Base-by-base conservation (phyloP, 441 rosid genomes). In the Populus hybrid region DNA sequence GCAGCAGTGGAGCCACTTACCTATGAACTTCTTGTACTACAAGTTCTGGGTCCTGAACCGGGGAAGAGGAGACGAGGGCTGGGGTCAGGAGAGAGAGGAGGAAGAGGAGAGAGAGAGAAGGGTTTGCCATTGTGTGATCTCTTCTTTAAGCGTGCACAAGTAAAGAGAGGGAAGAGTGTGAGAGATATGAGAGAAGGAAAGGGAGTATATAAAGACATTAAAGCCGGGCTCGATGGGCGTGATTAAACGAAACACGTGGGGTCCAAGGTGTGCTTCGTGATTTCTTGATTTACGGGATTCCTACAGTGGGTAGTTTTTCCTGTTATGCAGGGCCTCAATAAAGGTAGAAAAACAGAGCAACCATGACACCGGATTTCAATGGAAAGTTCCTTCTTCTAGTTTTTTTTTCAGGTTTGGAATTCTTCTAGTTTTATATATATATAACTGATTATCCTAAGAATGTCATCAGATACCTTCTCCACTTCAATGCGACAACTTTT, bases 21-120 rank as follows among this genome's bases (percentile, higher is more conserved):
- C 86, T 87, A 73, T 93, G 92, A 1, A 93, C 94, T 72, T 92
- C 88, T 32, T 89, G 85, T 0, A 86, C 92, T 1, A 91, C 90
- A 14, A 84, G 76, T 78, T 94, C 93, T 0, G 95, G 95, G 80
- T 89, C 89, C 1, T 81, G 87, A 84, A 88, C 86, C 0, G 87
- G 85, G 70, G 85, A 86, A 69, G 92, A 88, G 76, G 81, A 85
- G 82, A 86, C 21, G 77, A 86, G 80, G 57, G 73, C 6, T 5
- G 84, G 81, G 84, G 80, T 20, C 20, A 87, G 75, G 77, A 87
- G 84, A 76, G 75, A 64, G 70, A 88, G 38, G 81, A 87, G 76
- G 78, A 86, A 74, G 57, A 77, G 50, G 46, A 83, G 72, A 35
- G 35, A 24, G 32, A 80, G 77, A 16, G 73, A 78, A 77, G 57